Base-by-base conservation (phyloP, 768 basidiomycete genomes). In the Lanmaoa rubissima region DNA sequence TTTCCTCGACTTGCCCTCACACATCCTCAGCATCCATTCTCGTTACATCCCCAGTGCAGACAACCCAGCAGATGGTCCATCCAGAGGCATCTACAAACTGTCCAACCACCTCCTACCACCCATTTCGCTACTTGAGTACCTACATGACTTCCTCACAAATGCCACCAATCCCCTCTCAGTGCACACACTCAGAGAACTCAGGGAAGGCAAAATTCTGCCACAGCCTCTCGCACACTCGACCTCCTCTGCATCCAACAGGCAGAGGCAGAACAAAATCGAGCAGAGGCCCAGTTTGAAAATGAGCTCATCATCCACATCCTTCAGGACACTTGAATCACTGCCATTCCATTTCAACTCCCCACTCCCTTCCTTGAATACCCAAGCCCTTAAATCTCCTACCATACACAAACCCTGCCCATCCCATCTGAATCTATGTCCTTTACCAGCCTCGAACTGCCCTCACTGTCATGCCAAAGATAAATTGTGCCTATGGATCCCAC, bases 391-490 rank as follows among this genome's bases (percentile, higher is more conserved):
- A 26, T 2, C 26, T 26, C 26, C 26, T 5, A 26, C 26, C 26
- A 26, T 5, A 26, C 26, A 26, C 26, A 26, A 5, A 11, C 21
- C 51, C 2, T 1, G 11, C 1, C 34, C 21, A 4, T 53, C 44
- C 4, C 34, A 8, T 17, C 17, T 21, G 0, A 14, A 17, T 5
- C 32, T 44, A 0, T 0, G 2, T 5, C 35, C 48, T 0, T 1
- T n/a, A 1, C 42, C 39, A 0, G 39, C 28, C 1, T 14, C 4
- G 0, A 5, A 34, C 5, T 3, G 19, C 0, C 32, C 46, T 0
- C 54, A 55, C 32, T 49, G 24, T 2, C 47, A 19, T 0, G 17
- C 32, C 6, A 42, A n/a, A 10, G 54, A 49, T n/a, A 34, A 32
- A 2, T 13, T 55, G 0, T 1, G 1, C 0, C 11, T 49, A 0